These are phyloP conservation scores for Luffa aegyptiaca DNA, from an alignment of 306 rosid genomes.

Conservation along the genomic window DNA sequence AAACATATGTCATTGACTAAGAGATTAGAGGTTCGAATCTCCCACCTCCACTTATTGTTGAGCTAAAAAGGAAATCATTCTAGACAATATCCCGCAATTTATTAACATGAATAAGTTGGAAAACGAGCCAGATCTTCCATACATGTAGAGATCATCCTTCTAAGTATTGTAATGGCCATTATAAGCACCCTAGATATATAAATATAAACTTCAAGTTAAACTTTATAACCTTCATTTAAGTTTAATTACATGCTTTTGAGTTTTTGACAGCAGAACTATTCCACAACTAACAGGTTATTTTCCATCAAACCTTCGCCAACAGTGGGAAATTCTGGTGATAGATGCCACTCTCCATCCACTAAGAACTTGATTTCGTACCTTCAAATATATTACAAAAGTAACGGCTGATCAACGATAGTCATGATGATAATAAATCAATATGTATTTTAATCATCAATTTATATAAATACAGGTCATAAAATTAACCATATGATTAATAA, in stretches of 20 bases:
- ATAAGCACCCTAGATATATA: not conserved
- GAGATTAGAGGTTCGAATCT: too few species aligned
- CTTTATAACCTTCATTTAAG: not conserved
- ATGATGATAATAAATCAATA: not conserved
- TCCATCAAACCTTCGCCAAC: conserved; percentile 64
- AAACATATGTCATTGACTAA: too few species aligned
- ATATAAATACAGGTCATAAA: not conserved
- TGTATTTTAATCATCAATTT: not conserved
- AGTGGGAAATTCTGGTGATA: conserved; percentile 65
- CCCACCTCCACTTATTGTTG: too few species aligned
- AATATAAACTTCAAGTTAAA: not conserved
- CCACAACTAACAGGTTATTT: conserved; percentile 69
- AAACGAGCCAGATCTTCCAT: not conserved
- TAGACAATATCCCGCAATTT: not conserved
- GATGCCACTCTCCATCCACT: conserved; percentile 86
- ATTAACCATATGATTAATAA: not conserved
- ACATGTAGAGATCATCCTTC: not conserved
- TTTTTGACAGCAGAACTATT: conserved; percentile 18
- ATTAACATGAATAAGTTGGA: not conserved
- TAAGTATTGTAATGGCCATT: not conserved
- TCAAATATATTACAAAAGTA: conserved; percentile 1
- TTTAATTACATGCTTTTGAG: not conserved
- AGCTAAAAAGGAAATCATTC: not conserved
- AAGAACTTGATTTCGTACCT: conserved; percentile 94
- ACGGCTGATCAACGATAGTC: not conserved